Conservation (phyloP, 2,329 filamentous ascomycete species). For the Clarireedia paspali region DNA sequence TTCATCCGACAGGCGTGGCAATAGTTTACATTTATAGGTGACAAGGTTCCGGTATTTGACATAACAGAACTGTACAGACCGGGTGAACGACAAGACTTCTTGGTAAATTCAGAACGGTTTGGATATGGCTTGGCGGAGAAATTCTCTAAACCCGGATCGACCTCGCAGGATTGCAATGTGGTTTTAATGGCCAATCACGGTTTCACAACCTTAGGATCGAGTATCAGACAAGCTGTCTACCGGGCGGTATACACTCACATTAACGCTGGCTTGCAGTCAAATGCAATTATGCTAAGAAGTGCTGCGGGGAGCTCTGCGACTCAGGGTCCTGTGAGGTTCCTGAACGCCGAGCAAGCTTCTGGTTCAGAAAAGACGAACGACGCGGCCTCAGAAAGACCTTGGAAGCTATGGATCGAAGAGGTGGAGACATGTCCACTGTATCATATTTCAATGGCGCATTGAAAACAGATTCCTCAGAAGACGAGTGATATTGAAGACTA, state of each 20-base stretch:
- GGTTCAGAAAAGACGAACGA: constrained; percentile 26
- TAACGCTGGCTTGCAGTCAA: constrained; percentile 36
- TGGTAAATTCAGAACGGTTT: constrained; percentile 31
- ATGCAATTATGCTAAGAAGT: constrained; percentile 28
- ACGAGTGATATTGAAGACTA: not conserved
- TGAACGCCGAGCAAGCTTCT: constrained; percentile 19
- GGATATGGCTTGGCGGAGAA: constrained; percentile 30
- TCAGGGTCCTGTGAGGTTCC: not conserved
- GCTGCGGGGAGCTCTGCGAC: not conserved
- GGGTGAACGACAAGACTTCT: constrained; percentile 30
- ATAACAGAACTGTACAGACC: constrained; percentile 23
- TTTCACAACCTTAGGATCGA: constrained; percentile 33
- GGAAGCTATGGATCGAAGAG: constrained; percentile 28
- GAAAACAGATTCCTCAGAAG: not conserved
- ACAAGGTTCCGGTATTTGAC: constrained; percentile 28
- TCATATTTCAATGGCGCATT: not conserved
- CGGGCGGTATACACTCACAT: constrained; percentile 36
- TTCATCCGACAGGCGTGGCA: not conserved
- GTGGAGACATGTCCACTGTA: constrained; percentile 25
- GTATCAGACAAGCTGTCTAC: constrained; percentile 35
- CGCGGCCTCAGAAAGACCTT: constrained; percentile 23
- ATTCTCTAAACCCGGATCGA: constrained; percentile 24
- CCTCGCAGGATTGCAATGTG: constrained; percentile 26
- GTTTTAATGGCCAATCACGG: constrained; percentile 40
- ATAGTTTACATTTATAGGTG: constrained; percentile 15